Conservation (phyloP, 176 grass and related monocot genomes). For the Saccharum spontaneum region DNA sequence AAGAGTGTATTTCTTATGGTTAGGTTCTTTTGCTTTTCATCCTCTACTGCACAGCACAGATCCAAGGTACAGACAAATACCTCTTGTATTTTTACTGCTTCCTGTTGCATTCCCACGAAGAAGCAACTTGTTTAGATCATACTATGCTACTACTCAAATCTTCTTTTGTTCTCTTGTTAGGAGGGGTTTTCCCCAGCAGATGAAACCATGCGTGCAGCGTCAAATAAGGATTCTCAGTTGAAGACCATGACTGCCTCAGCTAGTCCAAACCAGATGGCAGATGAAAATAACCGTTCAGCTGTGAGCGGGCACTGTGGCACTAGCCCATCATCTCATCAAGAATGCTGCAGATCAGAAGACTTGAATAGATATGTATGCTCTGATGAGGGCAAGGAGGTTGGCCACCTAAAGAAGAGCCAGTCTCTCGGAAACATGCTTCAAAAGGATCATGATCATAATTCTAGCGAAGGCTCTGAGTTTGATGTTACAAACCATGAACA, state of each 20-base stretch:
- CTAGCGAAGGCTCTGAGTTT: slow-evolving; percentile 33
- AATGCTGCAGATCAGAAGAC: slow-evolving; percentile 57
- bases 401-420: slow-evolving; percentile 52
- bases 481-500: slow-evolving; percentile 19
- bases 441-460: slow-evolving; percentile 36
- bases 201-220: slow-evolving; percentile 36
- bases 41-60: slow-evolving; percentile 39
- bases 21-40: slow-evolving; percentile 57
- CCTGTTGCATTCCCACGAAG: neutral
- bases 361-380: slow-evolving; percentile 53
- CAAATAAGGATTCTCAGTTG: slow-evolving; percentile 31
- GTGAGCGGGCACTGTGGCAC: slow-evolving; percentile 30
- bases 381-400: slow-evolving; percentile 37
- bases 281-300: slow-evolving; percentile 45
- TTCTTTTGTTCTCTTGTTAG: slow-evolving; percentile 31
- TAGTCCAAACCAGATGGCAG: slow-evolving; percentile 25
- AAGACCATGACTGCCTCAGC: slow-evolving; percentile 27
- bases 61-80: slow-evolving; percentile 49
- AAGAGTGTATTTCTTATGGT: slow-evolving; percentile 51
- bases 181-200: slow-evolving; percentile 29
- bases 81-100: slow-evolving; percentile 9
- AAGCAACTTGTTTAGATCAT: neutral
- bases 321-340: slow-evolving; percentile 49
- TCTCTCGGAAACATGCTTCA: slow-evolving; percentile 62
- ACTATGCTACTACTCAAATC: neutral